These are phyloP conservation scores for Botrytis pseudocinerea DNA, from an alignment of 2,329 filamentous ascomycete species.

Conservation along the genomic window DNA sequence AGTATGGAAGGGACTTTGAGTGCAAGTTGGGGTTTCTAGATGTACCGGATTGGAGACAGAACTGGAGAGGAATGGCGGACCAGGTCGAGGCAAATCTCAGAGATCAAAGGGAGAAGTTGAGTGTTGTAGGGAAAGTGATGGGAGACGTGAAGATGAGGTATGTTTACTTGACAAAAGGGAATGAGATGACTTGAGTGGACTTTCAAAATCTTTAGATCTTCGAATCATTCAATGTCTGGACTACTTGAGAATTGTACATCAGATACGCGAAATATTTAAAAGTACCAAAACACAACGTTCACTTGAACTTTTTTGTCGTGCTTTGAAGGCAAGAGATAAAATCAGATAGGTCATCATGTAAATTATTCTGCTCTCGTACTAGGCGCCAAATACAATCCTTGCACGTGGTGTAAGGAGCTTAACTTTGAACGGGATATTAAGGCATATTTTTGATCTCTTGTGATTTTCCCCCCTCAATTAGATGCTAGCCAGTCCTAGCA, in stretches of 20 bases:
- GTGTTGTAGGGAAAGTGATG: neutral
- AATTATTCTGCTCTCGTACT: neutral
- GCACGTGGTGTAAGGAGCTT: neutral
- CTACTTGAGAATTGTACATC: neutral
- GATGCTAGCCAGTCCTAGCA: neutral
- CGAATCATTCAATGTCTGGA: neutral
- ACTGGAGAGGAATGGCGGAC: neutral
- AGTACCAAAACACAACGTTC: neutral
- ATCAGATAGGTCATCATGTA: neutral
- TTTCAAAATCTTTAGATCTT: neutral
- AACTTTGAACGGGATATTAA: neutral
- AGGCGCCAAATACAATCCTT: neutral
- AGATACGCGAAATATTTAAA: neutral
- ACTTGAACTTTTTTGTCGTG: neutral
- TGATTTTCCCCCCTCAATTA: neutral
- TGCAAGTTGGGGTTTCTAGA: neutral
- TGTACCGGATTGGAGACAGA: neutral
- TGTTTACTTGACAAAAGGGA: conserved; percentile 7
- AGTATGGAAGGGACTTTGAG: neutral
- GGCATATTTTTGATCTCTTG: neutral
- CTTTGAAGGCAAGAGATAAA: neutral
- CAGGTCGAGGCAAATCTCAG: neutral
- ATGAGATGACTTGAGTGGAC: neutral
- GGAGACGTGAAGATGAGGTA: neutral
- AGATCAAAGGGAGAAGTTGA: neutral